These are phyloP conservation scores for Paraglomus brasilianum DNA, from an alignment of 192 early-diverging fungal species.

Conservation along the genomic window DNA sequence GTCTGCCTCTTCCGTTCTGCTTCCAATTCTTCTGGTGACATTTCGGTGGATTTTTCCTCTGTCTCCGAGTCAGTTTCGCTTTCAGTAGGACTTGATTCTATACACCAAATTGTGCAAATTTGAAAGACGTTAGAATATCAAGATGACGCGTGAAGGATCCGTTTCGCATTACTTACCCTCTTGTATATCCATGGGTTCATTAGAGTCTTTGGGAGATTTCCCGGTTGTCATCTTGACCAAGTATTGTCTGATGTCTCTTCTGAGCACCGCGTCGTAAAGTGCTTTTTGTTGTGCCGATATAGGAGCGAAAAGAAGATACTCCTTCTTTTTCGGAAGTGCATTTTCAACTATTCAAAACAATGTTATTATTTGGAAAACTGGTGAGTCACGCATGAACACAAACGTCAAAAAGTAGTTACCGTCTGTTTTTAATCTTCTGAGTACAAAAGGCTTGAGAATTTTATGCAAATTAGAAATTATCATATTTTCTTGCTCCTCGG, in stretches of 20 bases:
- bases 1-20: neutral
- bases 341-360: constrained; percentile 69
- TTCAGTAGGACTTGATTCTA: too few species aligned
- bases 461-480: constrained; percentile 82
- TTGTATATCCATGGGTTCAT: constrained; percentile 3
- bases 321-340: constrained; percentile 85
- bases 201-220: neutral
- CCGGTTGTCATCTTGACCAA: constrained; percentile 48
- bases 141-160: too few species aligned
- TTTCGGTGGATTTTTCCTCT: neutral
- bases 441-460: constrained; percentile 88
- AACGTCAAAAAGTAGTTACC: constrained; percentile 41
- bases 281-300: constrained; percentile 69
- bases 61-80: too few species aligned
- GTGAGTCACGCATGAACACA: neutral
- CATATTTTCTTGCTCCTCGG: constrained; percentile 62
- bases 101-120: too few species aligned
- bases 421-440: constrained; percentile 87
- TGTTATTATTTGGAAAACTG: constrained; percentile 5
- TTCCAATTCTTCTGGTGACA: neutral
- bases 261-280: constrained; percentile 67
- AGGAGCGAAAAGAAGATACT: constrained; percentile 80
- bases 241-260: constrained; percentile 60
- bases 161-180: neutral
- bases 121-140: too few species aligned